A percentile compares a stretch with the other conserved stretches of the same genome.
Conservation (phyloP, 2,329 filamentous ascomycete species). For the Colletotrichum lupini region DNA sequence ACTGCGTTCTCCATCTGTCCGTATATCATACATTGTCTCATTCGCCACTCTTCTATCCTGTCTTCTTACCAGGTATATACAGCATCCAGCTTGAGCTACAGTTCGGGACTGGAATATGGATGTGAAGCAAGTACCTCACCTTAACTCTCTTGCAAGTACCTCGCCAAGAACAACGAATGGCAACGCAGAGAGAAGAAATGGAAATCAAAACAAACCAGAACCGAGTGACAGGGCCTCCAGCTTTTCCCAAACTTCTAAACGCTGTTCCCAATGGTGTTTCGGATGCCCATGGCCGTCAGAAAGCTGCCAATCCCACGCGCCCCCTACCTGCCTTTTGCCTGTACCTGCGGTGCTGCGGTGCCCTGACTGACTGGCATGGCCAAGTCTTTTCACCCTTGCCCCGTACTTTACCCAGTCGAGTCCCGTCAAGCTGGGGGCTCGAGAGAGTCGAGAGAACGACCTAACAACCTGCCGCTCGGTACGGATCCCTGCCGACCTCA, state of each 20-base stretch:
- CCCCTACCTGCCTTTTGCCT: neutral
- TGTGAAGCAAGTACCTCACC: conserved; percentile 16
- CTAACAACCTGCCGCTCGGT: neutral
- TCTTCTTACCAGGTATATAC: neutral
- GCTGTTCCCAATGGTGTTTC: conserved; percentile 29
- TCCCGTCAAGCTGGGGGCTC: neutral
- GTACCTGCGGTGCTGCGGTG: neutral
- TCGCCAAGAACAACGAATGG: neutral
- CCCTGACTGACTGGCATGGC: neutral
- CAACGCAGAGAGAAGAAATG: neutral
- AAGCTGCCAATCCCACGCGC: conserved; percentile 9
- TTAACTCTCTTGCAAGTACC: neutral
- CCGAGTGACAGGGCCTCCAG: conserved; percentile 1
- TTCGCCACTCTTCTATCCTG: neutral
- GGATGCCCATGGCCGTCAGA: conserved; percentile 18
- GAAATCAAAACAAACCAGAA: conserved; percentile 1
- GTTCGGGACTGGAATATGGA: neutral
- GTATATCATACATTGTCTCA: neutral
- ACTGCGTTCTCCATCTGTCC: neutral
- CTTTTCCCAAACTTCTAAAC: conserved; percentile 5
- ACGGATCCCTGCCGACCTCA: conserved; percentile 3
- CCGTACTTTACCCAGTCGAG: neutral
- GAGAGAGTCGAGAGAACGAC: neutral
- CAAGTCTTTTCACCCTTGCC: neutral
- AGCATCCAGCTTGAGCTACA: neutral